phyloP scores from a whole-genome alignment of 108 stramenopile species.

The Cylindrotheca closterium region DNA sequence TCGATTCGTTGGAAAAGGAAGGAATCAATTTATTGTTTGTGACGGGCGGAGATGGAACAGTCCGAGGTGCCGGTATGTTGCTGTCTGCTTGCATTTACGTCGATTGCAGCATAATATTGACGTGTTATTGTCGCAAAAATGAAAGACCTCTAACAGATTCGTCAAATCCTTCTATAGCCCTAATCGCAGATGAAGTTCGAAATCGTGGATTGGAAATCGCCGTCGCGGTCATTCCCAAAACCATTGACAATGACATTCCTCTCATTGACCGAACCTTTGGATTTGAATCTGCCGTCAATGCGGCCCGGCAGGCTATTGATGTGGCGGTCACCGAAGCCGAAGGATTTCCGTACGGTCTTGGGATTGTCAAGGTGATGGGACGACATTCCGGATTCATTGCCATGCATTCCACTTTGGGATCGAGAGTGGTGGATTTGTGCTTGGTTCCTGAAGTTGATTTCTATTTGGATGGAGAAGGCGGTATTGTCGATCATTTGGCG shows the following conservation, averaged over 20 bases:
- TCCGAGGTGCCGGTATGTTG: slow-evolving; percentile 61
- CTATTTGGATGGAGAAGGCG: slow-evolving; percentile 72
- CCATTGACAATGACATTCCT: slow-evolving; percentile 87
- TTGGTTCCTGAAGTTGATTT: slow-evolving; percentile 88
- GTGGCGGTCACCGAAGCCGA: slow-evolving; percentile 82
- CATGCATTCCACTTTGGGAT: slow-evolving; percentile 73
- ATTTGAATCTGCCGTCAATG: slow-evolving; percentile 78
- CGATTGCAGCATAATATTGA: neutral
- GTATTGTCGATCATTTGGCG: slow-evolving; percentile 71
- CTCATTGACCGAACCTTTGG: slow-evolving; percentile 87
- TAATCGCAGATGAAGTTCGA: slow-evolving; percentile 52
- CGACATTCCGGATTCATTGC: slow-evolving; percentile 81
- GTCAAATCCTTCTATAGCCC: slow-evolving; percentile 1
- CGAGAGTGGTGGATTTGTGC: slow-evolving; percentile 84
- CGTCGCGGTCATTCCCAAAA: slow-evolving; percentile 82
- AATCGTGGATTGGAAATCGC: slow-evolving; percentile 47
- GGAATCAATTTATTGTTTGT: slow-evolving; percentile 69
- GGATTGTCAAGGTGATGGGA: slow-evolving; percentile 88
- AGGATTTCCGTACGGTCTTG: slow-evolving; percentile 64
- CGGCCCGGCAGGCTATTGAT: slow-evolving; percentile 63
- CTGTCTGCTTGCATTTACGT: neutral
- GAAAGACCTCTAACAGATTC: neutral
- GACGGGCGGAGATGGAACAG: slow-evolving; percentile 89
- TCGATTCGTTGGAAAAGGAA: slow-evolving; percentile 37
- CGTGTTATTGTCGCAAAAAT: neutral